These are phyloP conservation scores for Hyaloscypha variabilis DNA, from an alignment of 495 filamentous ascomycete genomes.

Conservation along the genomic window DNA sequence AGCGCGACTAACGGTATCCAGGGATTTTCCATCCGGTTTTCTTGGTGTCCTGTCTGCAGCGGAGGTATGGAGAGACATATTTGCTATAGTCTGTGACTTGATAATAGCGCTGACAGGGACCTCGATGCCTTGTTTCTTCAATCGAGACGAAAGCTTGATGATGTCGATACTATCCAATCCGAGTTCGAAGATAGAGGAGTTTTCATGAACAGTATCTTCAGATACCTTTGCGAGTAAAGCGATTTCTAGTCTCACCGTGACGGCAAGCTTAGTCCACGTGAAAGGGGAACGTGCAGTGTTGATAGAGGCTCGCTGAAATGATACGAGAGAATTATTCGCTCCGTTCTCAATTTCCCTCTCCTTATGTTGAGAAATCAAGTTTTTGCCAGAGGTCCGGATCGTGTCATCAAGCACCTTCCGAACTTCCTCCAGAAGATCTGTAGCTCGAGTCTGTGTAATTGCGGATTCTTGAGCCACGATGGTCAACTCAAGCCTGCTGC, in stretches of 20 bases:
- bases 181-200: conserved; percentile 79
- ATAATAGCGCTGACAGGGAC: conserved; percentile 70
- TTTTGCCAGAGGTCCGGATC: background rate
- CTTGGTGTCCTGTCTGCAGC: background rate
- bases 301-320: background rate
- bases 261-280: conserved; percentile 54
- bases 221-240: conserved; percentile 58
- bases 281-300: conserved; percentile 36
- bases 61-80: conserved; percentile 39
- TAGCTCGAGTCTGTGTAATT: conserved; percentile 35
- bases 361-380: background rate
- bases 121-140: conserved; percentile 59
- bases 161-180: conserved; percentile 89
- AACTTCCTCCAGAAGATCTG: conserved; percentile 44
- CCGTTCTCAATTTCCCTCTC: background rate
- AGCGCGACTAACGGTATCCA: conserved; percentile 37
- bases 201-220: conserved; percentile 57
- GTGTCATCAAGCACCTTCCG: conserved; percentile 17
- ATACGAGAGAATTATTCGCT: background rate
- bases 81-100: conserved; percentile 64
- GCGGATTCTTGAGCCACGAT: conserved; percentile 53
- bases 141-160: conserved; percentile 65
- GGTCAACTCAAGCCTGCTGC: conserved; percentile 47
- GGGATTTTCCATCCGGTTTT: conserved; percentile 8
- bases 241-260: conserved; percentile 57